Evolutionary conservation across 768 basidiomycete genomes (phyloP), one percentile per base, ranked within the genome.

Genomic region (Psilocybe cyanescens): DNA sequence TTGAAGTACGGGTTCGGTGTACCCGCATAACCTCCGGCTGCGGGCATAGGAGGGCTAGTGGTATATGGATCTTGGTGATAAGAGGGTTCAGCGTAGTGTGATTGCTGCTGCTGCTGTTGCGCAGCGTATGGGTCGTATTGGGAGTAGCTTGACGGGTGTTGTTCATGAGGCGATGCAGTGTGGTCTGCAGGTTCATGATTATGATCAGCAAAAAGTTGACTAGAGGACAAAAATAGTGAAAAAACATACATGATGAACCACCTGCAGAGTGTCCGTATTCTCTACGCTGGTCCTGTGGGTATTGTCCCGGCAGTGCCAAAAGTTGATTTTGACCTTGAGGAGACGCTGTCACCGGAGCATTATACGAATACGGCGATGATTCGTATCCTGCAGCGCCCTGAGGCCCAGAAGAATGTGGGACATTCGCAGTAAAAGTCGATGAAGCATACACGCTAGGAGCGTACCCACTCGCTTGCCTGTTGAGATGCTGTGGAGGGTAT

Each of bases 241-340:
- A 44, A 47, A 63, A 74, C 85, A 72, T 71, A 88, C 88, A 88
- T 19, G 86, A 81, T 37, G 81, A 75, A 46, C 79, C 83, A 41
- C 83, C 81, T 11, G 81, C 71, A 2, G 71, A 70, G 67, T 91
- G 89, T 3, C 86, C 84, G 64, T 89, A 88, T 31, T 77, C 74
- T 14, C 70, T 69, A 48, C 68, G 78, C 45, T 71, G 73, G 59
- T 79, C 79, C 31, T 77, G 62, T 63, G 53, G 8, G 62, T 78
- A 74, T 67, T 73, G 70, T 19, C 71, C 72, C 5, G 74, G 70
- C 19, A 71, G 65, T 1, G 74, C 62, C 14, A 77, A 69, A 59
- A 78, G 77, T 59, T 80, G 79, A 37, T 72, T 76, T 33, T 68
- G 51, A 47, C 72, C 62, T 48, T 75, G 72, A 55, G 73, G 70